Evolutionary conservation across 2,329 filamentous ascomycete species (phyloP).

Genomic region (Fusarium pininemorale): DNA sequence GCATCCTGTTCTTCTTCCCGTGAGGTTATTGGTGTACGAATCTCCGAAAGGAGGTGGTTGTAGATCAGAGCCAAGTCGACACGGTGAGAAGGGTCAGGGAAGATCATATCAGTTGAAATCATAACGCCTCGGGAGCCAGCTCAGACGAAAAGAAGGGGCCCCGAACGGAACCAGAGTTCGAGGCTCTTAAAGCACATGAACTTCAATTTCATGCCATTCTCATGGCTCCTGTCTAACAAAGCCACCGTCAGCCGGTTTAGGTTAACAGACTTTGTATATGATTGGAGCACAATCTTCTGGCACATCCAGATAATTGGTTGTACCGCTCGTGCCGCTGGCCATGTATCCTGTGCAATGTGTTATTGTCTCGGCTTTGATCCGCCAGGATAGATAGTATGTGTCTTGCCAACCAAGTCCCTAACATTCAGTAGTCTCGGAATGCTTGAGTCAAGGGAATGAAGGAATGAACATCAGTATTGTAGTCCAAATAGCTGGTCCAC

Average conservation of each 20-base stretch:
- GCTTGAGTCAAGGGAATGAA: conserved; percentile 36
- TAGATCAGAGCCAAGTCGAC: conserved; percentile 10
- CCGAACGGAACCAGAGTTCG: neutral
- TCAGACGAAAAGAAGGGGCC: conserved; percentile 13
- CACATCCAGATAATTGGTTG: conserved; percentile 8
- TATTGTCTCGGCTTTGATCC: conserved; percentile 27
- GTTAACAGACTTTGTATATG: neutral
- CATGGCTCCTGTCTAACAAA: neutral
- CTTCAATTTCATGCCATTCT: neutral
- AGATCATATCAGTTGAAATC: conserved; percentile 5
- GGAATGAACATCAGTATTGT: conserved; percentile 6
- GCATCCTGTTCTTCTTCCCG: conserved; percentile 1
- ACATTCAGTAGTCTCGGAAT: conserved; percentile 12
- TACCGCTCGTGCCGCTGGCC: conserved; percentile 15
- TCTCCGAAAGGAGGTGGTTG: conserved; percentile 16
- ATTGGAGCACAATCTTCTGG: conserved; percentile 1
- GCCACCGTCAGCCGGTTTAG: neutral
- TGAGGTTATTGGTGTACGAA: conserved; percentile 3
- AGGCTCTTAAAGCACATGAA: neutral
- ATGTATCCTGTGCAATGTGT: neutral
- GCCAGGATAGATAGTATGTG: conserved; percentile 15
- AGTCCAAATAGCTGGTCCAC: conserved; percentile 6
- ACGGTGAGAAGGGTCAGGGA: neutral
- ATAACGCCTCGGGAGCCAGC: conserved; percentile 15
- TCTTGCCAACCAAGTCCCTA: conserved; percentile 18